Base-by-base conservation (phyloP, 352 stramenopile species). In the Phytopythium aichiense region DNA sequence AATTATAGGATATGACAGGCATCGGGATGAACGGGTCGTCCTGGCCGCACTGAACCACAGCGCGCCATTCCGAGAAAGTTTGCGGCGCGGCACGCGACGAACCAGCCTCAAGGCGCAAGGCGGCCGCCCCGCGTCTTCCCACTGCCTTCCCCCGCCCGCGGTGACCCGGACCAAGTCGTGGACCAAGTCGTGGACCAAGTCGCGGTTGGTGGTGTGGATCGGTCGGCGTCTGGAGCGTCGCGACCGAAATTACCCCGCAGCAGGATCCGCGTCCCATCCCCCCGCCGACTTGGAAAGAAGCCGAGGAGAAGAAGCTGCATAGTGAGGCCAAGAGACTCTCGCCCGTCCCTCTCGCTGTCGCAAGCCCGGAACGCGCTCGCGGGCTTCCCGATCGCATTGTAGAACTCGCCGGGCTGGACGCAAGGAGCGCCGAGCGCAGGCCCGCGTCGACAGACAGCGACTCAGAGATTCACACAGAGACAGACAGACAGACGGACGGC, bases 221-320 rank as follows among this genome's bases (percentile, higher is more conserved):
- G 38, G 38, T 22, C 38, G 13, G 13, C 15, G 38, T 13, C 42
- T 49, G 45, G 45, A 28, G 48, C 48, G 48, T 54, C 48, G 48
- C 48, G 48, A 54, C 48, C 48, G 22, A 54, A 35, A 35, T 52
- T 52, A 28, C 22, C 35, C 35, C 20, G 3, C 42, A 4, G 42
- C 15, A 48, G 9, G 43, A 50, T 50, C 42, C 42, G 18, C 42
- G 43, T 5, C 46, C 28, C 48, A 35, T 37, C 48, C 25, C 48
- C 48, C 25, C 48, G 48, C 23, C 48, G 48, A 35, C 45, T 52
- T 52, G 45, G 45, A 52, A 52, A 37, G 48, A 54, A 54, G 48
- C 12, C 48, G 48, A 18, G 48, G 20, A 54, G 48, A 54, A 54
- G 23, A 28, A 28, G 23, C 22, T 0, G 2, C 8, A 52, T 52